phyloP scores from a whole-genome alignment of 768 basidiomycete genomes.

The Cystobasidium tubakii region DNA sequence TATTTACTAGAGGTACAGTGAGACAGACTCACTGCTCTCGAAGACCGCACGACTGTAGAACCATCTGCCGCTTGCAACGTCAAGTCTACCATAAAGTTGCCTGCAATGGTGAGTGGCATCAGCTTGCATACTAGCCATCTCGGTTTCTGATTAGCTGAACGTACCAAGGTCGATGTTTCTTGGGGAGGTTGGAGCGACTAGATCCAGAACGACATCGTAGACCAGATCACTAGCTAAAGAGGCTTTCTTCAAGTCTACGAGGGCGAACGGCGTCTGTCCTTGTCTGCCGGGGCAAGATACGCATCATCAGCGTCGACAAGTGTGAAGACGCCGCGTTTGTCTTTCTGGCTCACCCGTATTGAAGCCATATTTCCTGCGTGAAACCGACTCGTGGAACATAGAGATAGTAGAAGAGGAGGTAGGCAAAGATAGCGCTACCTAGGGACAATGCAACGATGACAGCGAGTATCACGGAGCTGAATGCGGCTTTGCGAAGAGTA shows the following conservation, averaged over 20 bases:
- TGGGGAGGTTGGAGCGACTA: conserved; percentile 21
- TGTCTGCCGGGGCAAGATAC: neutral
- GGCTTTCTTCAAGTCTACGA: neutral
- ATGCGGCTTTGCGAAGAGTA: neutral
- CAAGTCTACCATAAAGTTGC: conserved; percentile 38
- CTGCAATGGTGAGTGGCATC: neutral
- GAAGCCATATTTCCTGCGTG: conserved; percentile 15
- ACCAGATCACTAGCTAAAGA: conserved; percentile 17
- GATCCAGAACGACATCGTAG: conserved; percentile 33
- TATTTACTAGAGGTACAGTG: too few relatives aligned
- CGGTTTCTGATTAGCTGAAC: neutral
- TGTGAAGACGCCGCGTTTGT: neutral
- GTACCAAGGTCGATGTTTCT: conserved; percentile 35
- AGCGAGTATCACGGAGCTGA: conserved; percentile 7
- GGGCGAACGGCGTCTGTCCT: conserved; percentile 26
- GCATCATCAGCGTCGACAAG: neutral
- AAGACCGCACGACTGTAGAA: neutral
- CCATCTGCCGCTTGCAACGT: conserved; percentile 12
- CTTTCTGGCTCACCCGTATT: conserved; percentile 27
- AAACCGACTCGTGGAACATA: conserved; percentile 6
- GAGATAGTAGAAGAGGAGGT: conserved; percentile 25
- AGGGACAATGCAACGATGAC: conserved; percentile 10
- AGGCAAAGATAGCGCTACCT: conserved; percentile 13
- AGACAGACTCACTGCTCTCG: conserved; percentile 34
- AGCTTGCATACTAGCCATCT: neutral